Evolutionary conservation across 306 rosid species (phyloP).

Genomic region (Corylus americana): DNA sequence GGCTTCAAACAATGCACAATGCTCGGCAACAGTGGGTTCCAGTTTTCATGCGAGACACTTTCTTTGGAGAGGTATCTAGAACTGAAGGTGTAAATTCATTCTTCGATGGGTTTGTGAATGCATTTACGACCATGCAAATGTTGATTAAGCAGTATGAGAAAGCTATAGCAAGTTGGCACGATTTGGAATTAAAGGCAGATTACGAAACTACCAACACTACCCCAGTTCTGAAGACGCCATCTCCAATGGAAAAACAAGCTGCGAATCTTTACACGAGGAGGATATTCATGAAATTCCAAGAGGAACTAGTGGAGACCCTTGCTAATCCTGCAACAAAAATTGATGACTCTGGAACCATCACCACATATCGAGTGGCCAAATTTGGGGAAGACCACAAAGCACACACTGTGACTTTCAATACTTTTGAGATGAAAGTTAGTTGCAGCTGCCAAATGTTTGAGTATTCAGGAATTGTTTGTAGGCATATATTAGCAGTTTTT

Average conservation of each 20-base stretch:
- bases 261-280: constrained; percentile 72
- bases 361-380: constrained; percentile 84
- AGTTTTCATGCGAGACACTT: constrained; percentile 68
- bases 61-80: constrained; percentile 64
- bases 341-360: constrained; percentile 66
- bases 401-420: constrained; percentile 64
- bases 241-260: constrained; percentile 95
- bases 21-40: constrained; percentile 82
- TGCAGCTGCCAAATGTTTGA: constrained; percentile 94
- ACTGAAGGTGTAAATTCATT: constrained; percentile 49
- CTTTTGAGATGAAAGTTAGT: constrained; percentile 69
- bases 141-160: constrained; percentile 81
- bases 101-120: constrained; percentile 75
- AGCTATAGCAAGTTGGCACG: constrained; percentile 76
- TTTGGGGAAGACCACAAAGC: constrained; percentile 78
- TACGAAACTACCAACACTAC: constrained; percentile 57
- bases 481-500: constrained; percentile 83
- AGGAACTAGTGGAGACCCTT: constrained; percentile 86
- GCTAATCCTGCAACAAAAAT: constrained; percentile 85
- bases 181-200: constrained; percentile 80
- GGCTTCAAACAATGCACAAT: constrained; percentile 77
- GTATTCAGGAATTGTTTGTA: constrained; percentile 79
- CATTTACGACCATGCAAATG: constrained; percentile 67
- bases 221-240: constrained; percentile 76
- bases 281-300: constrained; percentile 82